Evolutionary conservation across 176 grass and related monocot species (phyloP).

Genomic region (Areca catechu): DNA sequence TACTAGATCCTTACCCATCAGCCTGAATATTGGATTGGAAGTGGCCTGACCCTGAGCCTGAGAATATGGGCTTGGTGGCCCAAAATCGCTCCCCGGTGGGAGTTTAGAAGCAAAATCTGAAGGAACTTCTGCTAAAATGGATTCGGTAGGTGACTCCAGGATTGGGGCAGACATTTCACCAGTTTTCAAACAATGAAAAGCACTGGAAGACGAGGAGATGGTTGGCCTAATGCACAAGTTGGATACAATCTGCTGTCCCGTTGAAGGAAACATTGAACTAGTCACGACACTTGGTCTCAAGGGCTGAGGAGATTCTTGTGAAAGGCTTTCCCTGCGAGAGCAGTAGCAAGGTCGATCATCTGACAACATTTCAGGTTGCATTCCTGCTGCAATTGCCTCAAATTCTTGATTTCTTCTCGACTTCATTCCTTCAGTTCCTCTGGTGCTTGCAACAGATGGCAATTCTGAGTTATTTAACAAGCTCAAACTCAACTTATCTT

Average conservation of each 20-base stretch:
- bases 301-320: slow-evolving; percentile 35
- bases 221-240: slow-evolving; percentile 57
- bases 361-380: slow-evolving; percentile 24
- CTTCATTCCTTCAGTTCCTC: slow-evolving; percentile 26
- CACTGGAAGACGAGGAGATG: slow-evolving; percentile 50
- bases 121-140: slow-evolving; percentile 21
- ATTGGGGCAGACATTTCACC: slow-evolving; percentile 27
- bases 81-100: slow-evolving; percentile 17
- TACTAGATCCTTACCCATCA: slow-evolving; percentile 96
- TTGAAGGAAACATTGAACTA: slow-evolving; percentile 25
- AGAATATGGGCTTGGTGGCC: slow-evolving; percentile 32
- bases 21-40: slow-evolving; percentile 65
- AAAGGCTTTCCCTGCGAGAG: slow-evolving; percentile 57
- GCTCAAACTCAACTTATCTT: neutral
- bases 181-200: slow-evolving; percentile 42
- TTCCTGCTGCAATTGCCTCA: slow-evolving; percentile 7
- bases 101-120: slow-evolving; percentile 27
- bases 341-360: slow-evolving; percentile 45
- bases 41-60: slow-evolving; percentile 49
- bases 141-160: slow-evolving; percentile 34
- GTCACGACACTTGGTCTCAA: slow-evolving; percentile 21
- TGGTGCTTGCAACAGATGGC: slow-evolving; percentile 22
- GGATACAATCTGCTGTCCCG: slow-evolving; percentile 36
- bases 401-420: slow-evolving; percentile 23
- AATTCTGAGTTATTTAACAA: slow-evolving; percentile 1